A percentile compares a stretch with the other conserved stretches of the same genome.
These are phyloP conservation scores for Annulohypoxylon moriforme DNA, from an alignment of 495 filamentous ascomycete genomes.

Conservation along the genomic window DNA sequence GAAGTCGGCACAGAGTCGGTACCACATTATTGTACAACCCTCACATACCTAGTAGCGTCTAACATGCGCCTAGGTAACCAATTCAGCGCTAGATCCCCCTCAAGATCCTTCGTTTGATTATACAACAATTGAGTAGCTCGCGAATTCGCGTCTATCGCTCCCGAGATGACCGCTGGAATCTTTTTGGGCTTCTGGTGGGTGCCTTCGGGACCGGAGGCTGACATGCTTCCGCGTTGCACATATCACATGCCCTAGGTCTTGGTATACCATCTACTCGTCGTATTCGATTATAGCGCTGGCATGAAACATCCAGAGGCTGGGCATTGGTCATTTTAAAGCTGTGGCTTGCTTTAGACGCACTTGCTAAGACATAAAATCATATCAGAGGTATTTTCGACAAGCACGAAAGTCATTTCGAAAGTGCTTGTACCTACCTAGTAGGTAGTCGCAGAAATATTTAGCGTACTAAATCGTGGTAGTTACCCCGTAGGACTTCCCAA, in stretches of 20 bases:
- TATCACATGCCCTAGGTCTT: background rate
- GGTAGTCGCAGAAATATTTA: background rate
- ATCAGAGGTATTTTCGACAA: background rate
- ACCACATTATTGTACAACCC: slow-evolving; percentile 16
- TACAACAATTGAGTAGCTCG: slow-evolving; percentile 12
- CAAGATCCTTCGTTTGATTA: slow-evolving; percentile 23
- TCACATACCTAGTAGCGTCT: slow-evolving; percentile 33
- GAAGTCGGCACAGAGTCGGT: slow-evolving; percentile 4
- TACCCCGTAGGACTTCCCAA: background rate
- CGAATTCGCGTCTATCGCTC: slow-evolving; percentile 27
- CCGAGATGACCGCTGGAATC: slow-evolving; percentile 1
- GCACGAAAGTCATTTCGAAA: slow-evolving; percentile 18
- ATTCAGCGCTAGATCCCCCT: slow-evolving; percentile 39
- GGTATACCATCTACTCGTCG: background rate
- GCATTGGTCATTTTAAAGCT: slow-evolving; percentile 22
- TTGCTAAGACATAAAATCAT: slow-evolving; percentile 13
- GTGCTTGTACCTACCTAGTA: too few relatives aligned
- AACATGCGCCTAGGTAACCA: slow-evolving; percentile 18
- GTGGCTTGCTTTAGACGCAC: slow-evolving; percentile 28
- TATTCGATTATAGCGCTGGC: slow-evolving; percentile 10
- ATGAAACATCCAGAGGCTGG: slow-evolving; percentile 2
- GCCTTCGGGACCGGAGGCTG: slow-evolving; percentile 37
- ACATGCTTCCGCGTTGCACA: slow-evolving; percentile 15
- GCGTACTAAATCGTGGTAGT: background rate
- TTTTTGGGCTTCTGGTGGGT: background rate